Base-by-base conservation (phyloP, 2,329 filamentous ascomycete species). In the Mariannaea elegans region DNA sequence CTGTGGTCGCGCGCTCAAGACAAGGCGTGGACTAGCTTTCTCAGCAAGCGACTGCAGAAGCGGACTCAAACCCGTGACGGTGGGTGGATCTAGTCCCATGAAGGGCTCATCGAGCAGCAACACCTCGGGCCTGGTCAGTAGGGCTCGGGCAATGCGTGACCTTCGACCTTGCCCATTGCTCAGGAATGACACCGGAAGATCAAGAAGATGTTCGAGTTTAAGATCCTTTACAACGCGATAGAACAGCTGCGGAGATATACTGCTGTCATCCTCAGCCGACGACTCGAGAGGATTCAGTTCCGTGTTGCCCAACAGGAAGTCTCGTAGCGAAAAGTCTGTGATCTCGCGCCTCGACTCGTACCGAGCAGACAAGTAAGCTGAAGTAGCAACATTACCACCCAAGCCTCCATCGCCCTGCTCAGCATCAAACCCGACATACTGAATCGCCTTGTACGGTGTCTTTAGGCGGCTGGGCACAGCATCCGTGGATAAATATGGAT, bases 91-190 rank as follows among this genome's bases (percentile, higher is more conserved):
- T 14, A 99, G 81, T 0, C 95, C 94, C 91, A 97, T 97, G 72
- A 97, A 97, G 1, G 95, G 94, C 69, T 97, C 94, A 76, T 99
- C 95, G 2, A 97, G 81, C 51, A 98, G 81, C 61, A 99, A 73
- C 10, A 97, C 84, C 75, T 96, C 91, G 0, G 95, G 95, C 51
- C 84, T 84, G 7, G 82, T 87, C 59, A 98, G 81, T 49, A 99
- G 78, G 0, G 94, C 93, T 68, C 93, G 91, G 2, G 93, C 95
- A 66, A 99, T 97, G 62, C 92, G 87, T 7, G 94, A 91, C 54
- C 95, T 82, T 64, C 94, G 83, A 7, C 91, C 94, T 77, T 99
- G 95, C 0, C 95, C 95, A 75, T 98, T 97, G 73, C 93, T 97
- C 54, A 99, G 78, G 73, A 95, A 97, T 21, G 91, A 87, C 7